Evolutionary conservation across 2,329 filamentous ascomycete species (phyloP), one percentile per base, ranked within the genome.

Genomic region (Trichoderma semiorbis): DNA sequence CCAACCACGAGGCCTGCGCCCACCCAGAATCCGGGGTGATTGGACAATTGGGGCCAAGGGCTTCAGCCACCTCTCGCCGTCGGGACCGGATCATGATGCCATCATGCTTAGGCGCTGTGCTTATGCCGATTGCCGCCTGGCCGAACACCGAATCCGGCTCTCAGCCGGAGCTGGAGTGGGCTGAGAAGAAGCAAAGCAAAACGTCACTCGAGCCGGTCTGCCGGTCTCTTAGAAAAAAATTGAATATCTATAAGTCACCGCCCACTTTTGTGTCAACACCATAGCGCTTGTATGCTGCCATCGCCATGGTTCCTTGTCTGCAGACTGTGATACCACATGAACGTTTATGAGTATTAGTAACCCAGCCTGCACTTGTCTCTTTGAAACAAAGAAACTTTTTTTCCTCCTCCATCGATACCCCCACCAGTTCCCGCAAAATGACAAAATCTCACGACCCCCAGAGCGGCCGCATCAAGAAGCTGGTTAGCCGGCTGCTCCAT

Each of bases 401-500:
- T 4, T 30, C 7, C 21, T 4, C 3, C n/a, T 6, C 12, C 26
- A 14, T 26, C 28, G 14, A 53, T 30, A 47, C 34, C 16, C 32
- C 34, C 34, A 18, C 26, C 43, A 53, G 18, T 53, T 14, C 21
- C 8, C n/a, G 10, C 8, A 30, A 3, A 61, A 72, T 72, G 71
- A 60, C 66, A 30, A 72, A 71, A 30, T 26, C 57, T 50, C 63
- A 62, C 63, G 69, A 71, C 60, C 16, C 55, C 26, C 67, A 72
- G 6, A 70, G 30, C 71, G n/a, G 50, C 34, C 50, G 72, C 50
- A 26, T 73, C 24, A 73, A 43, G 30, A 71, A 67, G 43, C 24
- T 73, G 36, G 57, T 73, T 11, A 63, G 43, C 43, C 69, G 58
- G 18, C 57, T 73, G 8, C 68, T 73, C 57, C 72, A 71, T 30